Evolutionary conservation across 2,329 filamentous ascomycete species (phyloP).

Genomic region (Capronia epimyces): DNA sequence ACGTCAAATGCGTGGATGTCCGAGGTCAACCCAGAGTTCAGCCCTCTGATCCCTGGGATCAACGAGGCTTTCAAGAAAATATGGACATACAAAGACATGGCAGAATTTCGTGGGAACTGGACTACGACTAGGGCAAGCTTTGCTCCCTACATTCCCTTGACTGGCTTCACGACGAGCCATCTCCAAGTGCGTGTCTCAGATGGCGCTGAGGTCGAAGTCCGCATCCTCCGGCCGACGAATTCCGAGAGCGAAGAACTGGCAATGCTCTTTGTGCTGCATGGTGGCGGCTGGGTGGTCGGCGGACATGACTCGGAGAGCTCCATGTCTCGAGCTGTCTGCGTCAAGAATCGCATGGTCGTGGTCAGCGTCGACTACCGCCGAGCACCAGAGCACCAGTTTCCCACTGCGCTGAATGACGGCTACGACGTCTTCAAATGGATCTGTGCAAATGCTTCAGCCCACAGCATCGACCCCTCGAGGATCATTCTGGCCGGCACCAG

Average conservation of each 20-base stretch:
- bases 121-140: neutral
- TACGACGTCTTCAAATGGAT: conserved; percentile 21
- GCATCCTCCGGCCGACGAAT: conserved; percentile 1
- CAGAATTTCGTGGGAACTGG: neutral
- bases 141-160: neutral
- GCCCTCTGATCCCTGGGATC: neutral
- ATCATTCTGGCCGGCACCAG: no score
- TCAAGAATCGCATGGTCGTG: neutral
- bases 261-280: conserved; percentile 7
- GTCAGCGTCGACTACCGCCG: conserved; percentile 7
- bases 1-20: neutral
- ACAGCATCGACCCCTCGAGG: no score
- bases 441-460: neutral
- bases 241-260: neutral
- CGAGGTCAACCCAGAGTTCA: neutral
- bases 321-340: conserved; percentile 1
- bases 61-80: neutral
- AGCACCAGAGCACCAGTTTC: conserved; percentile 29
- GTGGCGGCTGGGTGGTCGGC: conserved; percentile 9
- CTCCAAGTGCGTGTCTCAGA: neutral
- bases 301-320: conserved; percentile 1
- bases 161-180: neutral
- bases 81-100: neutral
- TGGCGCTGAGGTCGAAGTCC: conserved; percentile 7
- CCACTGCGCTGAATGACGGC: conserved; percentile 27